A percentile compares a stretch with the other conserved stretches of the same genome.
Evolutionary conservation across 1,284 basidiomycete species (phyloP).

Genomic region (Malassezia globosa): DNA sequence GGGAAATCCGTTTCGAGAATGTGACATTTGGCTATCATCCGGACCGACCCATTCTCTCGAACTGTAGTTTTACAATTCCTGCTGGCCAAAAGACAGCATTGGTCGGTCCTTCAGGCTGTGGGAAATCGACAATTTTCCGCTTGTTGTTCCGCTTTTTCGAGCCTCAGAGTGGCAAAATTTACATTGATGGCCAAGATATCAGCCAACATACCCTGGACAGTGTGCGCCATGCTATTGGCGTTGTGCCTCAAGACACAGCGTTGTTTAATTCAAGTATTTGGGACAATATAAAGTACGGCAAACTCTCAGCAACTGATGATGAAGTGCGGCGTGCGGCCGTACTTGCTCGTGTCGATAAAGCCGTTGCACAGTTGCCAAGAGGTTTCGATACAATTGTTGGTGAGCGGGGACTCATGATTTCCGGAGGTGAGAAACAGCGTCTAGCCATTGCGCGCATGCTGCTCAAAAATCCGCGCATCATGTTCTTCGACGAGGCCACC

Average conservation of each 20-base stretch:
- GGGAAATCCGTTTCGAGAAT: constrained; percentile 83
- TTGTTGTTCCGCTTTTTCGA: constrained; percentile 91
- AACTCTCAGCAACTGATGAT: constrained; percentile 74
- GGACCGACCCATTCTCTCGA: constrained; percentile 74
- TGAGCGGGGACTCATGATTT: constrained; percentile 92
- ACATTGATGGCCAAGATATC: constrained; percentile 77
- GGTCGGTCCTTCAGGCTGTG: constrained; percentile 90
- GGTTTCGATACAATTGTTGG: constrained; percentile 84
- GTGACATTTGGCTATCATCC: constrained; percentile 84
- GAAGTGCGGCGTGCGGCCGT: constrained; percentile 71
- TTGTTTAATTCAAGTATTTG: constrained; percentile 89
- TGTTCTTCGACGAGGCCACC: constrained; percentile 98
- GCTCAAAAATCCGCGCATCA: constrained; percentile 81
- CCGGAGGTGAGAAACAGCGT: constrained; percentile 93
- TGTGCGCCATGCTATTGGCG: constrained; percentile 67
- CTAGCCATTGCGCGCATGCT: constrained; percentile 83
- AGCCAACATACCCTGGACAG: constrained; percentile 62
- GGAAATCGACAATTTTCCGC: constrained; percentile 93
- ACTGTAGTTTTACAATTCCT: constrained; percentile 69
- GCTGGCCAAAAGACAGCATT: constrained; percentile 92
- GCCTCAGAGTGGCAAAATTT: constrained; percentile 65
- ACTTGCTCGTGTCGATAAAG: constrained; percentile 76
- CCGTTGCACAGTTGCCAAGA: constrained; percentile 68
- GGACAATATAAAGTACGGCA: constrained; percentile 88
- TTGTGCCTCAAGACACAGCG: constrained; percentile 95